Evolutionary conservation across 1,284 basidiomycete genomes (phyloP).

Genomic region (Microbotryomycetes sp.): DNA sequence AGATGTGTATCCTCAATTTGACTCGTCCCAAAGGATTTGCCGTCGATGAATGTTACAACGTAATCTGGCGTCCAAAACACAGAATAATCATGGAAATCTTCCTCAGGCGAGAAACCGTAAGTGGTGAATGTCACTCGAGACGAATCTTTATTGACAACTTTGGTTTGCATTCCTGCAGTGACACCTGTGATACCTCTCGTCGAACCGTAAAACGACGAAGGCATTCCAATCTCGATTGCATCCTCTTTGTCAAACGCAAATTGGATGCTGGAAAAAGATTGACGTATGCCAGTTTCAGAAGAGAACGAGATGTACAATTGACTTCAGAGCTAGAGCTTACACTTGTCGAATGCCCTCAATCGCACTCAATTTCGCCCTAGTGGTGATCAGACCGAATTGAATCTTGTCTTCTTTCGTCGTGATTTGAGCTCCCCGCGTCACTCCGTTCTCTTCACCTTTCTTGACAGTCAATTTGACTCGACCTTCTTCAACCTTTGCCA

Average conservation of each 20-base stretch:
- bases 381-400: not conserved
- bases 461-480: not conserved
- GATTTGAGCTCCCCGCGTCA: not conserved
- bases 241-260: not conserved
- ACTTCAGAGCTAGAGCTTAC: no score
- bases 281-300: no score
- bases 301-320: no score
- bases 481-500: not conserved
- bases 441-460: not conserved
- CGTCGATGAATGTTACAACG: not conserved
- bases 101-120: not conserved
- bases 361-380: not conserved
- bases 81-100: not conserved
- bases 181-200: not conserved
- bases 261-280: not conserved
- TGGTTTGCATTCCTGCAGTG: not conserved
- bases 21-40: not conserved
- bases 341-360: not conserved
- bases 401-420: not conserved
- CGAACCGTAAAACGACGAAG: not conserved
- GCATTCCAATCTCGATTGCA: not conserved
- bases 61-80: not conserved
- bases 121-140: not conserved
- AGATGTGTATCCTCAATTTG: not conserved
- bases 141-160: not conserved